A percentile compares a stretch with the other conserved stretches of the same genome.
Evolutionary conservation across 2,329 filamentous ascomycete species (phyloP).

Genomic region (Colletotrichum sp.): DNA sequence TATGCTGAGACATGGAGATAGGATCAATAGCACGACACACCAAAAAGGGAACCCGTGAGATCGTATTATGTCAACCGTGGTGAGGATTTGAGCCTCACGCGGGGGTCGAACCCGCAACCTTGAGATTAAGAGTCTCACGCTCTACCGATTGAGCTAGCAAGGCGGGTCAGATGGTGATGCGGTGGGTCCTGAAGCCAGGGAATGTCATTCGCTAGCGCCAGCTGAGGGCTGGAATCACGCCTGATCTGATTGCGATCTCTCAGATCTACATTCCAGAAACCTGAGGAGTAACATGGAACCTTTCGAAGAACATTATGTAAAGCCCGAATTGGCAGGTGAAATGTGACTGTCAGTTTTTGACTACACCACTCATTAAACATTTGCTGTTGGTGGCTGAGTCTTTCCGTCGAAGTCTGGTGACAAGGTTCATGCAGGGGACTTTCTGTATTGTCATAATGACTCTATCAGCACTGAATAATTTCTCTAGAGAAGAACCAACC

Average conservation of each 20-base stretch:
- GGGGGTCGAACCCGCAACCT: slow-evolving; percentile 27
- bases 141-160: slow-evolving; percentile 74
- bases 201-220: not conserved
- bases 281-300: not conserved
- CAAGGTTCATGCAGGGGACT: not conserved
- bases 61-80: not conserved
- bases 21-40: not conserved
- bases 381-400: not conserved
- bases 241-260: not conserved
- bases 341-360: not conserved
- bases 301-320: not conserved
- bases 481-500: not conserved
- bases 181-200: accelerated
- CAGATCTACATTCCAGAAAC: not conserved
- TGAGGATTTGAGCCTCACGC: slow-evolving; percentile 27
- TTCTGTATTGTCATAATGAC: not conserved
- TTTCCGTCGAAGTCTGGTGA: not conserved
- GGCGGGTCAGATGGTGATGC: not conserved
- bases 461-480: not conserved
- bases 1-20: not conserved
- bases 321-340: not conserved
- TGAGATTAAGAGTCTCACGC: slow-evolving; percentile 69
- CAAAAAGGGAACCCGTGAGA: not conserved
- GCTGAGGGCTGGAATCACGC: not conserved
- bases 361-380: not conserved